Evolutionary conservation across 768 basidiomycete genomes (phyloP).

Genomic region (Phaeolepiota aurea): DNA sequence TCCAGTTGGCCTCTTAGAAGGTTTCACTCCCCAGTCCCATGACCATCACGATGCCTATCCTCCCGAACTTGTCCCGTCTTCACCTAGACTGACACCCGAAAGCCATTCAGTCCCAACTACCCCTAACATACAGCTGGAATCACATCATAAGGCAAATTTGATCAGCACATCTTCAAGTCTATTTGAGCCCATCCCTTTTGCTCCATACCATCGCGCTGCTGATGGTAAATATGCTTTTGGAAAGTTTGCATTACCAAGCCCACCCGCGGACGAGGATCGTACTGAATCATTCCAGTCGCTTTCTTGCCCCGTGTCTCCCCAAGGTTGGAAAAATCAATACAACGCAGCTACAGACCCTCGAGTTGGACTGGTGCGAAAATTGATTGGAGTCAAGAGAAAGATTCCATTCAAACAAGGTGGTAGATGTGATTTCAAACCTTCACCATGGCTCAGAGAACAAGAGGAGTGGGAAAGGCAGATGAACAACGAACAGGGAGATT

Average conservation of each 20-base stretch:
- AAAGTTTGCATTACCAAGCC: constrained; percentile 65
- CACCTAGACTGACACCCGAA: constrained; percentile 42
- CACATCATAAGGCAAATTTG: constrained; percentile 13
- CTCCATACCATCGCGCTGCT: constrained; percentile 46
- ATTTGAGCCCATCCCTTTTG: constrained; percentile 76
- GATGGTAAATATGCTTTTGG: constrained; percentile 73
- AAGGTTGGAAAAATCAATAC: constrained; percentile 45
- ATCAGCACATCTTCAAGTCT: constrained; percentile 12
- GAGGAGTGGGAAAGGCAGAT: constrained; percentile 37
- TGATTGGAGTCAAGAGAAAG: constrained; percentile 69
- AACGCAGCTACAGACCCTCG: constrained; percentile 62
- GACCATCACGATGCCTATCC: constrained; percentile 16
- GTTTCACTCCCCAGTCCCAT: constrained; percentile 19
- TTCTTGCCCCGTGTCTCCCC: constrained; percentile 9
- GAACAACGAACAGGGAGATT: constrained; percentile 14
- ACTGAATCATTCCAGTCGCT: constrained; percentile 15
- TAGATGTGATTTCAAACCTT: constrained; percentile 21
- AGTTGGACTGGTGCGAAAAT: constrained; percentile 55
- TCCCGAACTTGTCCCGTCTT: constrained; percentile 38
- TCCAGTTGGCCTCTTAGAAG: constrained; percentile 17
- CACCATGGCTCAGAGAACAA: constrained; percentile 37
- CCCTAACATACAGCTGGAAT: constrained; percentile 42
- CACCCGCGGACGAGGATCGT: constrained; percentile 42
- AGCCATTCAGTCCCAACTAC: constrained; percentile 41
- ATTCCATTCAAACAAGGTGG: constrained; percentile 23